Percentiles rank a stretch among this genome's conserved stretches.
Conservation (phyloP, 345 rosid species). For the Salix exigua region DNA sequence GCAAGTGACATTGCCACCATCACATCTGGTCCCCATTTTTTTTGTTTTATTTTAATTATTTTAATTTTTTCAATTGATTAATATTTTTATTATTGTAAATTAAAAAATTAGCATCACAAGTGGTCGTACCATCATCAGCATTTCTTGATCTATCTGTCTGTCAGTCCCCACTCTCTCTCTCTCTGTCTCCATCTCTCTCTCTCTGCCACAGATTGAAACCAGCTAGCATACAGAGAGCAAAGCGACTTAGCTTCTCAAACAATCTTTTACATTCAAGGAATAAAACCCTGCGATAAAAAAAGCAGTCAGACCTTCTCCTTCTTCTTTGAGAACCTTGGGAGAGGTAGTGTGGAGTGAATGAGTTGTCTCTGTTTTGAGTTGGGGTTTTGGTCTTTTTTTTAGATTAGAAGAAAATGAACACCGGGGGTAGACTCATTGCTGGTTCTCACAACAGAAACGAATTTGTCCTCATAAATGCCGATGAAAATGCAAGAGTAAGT, state of each 20-base stretch:
- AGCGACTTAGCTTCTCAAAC: not conserved
- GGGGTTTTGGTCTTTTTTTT: not conserved
- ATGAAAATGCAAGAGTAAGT: constrained; percentile 74
- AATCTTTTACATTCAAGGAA: not conserved
- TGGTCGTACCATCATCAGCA: too few species aligned
- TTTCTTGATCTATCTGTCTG: too few species aligned
- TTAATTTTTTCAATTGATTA: not conserved
- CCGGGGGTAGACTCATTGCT: constrained; percentile 89
- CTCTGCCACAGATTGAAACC: not conserved
- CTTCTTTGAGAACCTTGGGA: not conserved
- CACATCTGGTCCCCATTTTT: constrained; percentile 20
- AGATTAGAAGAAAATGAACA: constrained; percentile 46
- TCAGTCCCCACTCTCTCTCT: too few species aligned
- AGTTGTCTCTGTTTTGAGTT: constrained; percentile 1
- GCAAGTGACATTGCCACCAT: constrained; percentile 16
- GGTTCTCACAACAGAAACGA: constrained; percentile 96
- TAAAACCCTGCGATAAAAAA: not conserved
- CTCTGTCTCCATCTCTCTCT: not conserved
- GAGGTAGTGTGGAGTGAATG: not conserved
- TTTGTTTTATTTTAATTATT: not conserved
- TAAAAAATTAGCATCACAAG: too few species aligned
- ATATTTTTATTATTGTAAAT: too few species aligned
- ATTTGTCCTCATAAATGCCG: constrained; percentile 89
- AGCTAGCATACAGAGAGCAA: not conserved
- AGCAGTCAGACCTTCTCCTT: not conserved